Percentiles rank a stretch among this genome's conserved stretches.
Conservation (phyloP, 75 land plant genomes). For the Selaginella tamariscina region DNA sequence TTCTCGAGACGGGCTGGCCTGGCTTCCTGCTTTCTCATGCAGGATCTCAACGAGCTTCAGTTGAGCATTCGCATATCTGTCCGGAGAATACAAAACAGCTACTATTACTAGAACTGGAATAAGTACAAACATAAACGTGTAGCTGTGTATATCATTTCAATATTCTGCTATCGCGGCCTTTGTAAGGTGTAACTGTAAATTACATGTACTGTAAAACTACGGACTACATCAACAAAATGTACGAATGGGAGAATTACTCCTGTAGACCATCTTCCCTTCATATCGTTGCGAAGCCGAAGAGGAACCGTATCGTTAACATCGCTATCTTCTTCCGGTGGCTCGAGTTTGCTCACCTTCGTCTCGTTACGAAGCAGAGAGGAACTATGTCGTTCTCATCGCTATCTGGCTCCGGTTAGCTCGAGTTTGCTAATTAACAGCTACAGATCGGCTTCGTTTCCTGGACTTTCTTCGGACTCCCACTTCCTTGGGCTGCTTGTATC, state of each 20-base stretch:
- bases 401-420: too few species aligned
- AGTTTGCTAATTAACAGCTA: not conserved
- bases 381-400: too few species aligned
- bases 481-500: not conserved
- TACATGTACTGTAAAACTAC: not conserved
- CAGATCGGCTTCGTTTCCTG: not conserved
- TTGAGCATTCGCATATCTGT: slow-evolving; percentile 68
- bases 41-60: slow-evolving; percentile 51
- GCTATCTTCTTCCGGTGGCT: not conserved
- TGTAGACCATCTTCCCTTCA: slow-evolving; percentile 45
- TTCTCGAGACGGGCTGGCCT: slow-evolving; percentile 51
- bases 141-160: not conserved
- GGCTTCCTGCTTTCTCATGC: slow-evolving; percentile 44
- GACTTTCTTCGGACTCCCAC: not conserved
- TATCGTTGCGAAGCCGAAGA: slow-evolving; percentile 27
- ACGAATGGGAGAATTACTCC: slow-evolving; percentile 18
- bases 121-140: not conserved
- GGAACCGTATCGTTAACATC: not conserved
- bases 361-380: not conserved
- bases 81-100: not conserved
- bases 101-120: not conserved
- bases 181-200: too few species aligned
- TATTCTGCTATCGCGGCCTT: too few species aligned
- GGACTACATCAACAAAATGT: not conserved
- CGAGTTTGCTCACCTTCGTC: too few species aligned